phyloP scores from a whole-genome alignment of 1,284 basidiomycete species.

The Boletus hoseneyae region DNA sequence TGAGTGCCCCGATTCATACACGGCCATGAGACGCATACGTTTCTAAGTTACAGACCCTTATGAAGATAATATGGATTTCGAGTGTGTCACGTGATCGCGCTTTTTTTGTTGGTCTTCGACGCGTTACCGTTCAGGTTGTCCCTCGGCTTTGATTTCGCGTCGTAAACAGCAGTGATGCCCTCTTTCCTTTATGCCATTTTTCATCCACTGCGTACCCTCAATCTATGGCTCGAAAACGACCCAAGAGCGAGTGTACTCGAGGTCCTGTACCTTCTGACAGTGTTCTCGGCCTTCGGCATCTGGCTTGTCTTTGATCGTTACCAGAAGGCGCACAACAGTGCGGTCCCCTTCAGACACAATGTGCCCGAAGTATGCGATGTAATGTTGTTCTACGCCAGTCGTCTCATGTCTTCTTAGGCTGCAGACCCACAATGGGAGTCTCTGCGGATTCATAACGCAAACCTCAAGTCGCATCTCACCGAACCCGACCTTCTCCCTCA shows the following conservation, averaged over 20 bases:
- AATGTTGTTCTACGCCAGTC: background rate
- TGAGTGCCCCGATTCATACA: too few species aligned
- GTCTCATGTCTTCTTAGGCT: constrained; percentile 30
- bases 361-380: constrained; percentile 53
- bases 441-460: constrained; percentile 52
- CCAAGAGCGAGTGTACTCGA: constrained; percentile 48
- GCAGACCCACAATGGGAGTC: constrained; percentile 61
- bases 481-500: constrained; percentile 54
- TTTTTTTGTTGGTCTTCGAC: constrained; percentile 7
- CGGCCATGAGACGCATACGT: too few species aligned
- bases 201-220: constrained; percentile 47
- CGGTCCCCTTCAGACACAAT: constrained; percentile 59
- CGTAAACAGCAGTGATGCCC: constrained; percentile 20
- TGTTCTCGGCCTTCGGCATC: constrained; percentile 71
- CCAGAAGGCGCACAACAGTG: constrained; percentile 65
- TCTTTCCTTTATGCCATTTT: constrained; percentile 48
- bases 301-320: constrained; percentile 73
- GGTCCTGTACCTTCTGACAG: constrained; percentile 52
- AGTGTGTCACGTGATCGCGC: constrained; percentile 22
- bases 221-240: constrained; percentile 44
- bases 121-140: constrained; percentile 9
- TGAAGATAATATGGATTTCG: too few species aligned
- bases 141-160: constrained; percentile 2
- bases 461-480: constrained; percentile 59
- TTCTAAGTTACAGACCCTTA: too few species aligned